Base-by-base conservation (phyloP, 768 basidiomycete species). In the Lactarius trivialis region DNA sequence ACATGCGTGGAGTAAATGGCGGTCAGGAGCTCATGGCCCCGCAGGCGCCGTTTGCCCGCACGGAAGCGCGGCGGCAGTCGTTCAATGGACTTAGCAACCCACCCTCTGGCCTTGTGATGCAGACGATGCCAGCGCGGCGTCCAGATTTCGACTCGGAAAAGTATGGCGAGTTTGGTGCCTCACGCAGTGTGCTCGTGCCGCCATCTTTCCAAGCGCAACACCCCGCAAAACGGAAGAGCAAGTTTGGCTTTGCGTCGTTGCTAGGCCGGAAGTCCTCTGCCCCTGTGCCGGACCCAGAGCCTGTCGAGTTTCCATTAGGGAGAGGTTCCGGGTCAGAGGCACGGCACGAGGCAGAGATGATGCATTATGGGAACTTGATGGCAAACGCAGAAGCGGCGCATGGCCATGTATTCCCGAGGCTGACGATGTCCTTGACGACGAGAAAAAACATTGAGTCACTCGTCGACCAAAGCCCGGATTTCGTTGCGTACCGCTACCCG, bases 401-500 rank as follows among this genome's bases (percentile, higher is more conserved):
- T n/a, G 70, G 75, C 73, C 34, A 71, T 11, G 60, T 63, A 28
- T 70, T 70, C 24, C 76, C 83, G 53, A 79, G 87, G 56, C 77
- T 85, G 78, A 88, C 87, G 45, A 76, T 66, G 65, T 57, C 60
- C 9, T 50, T 84, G 21, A 78, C 79, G 11, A 85, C 86, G 19
- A 81, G 85, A 60, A 91, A 85, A 76, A 84, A 84, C 52, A 77
- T 91, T 58, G 88, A 89, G 68, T 84, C 86, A 67, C 78, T 90
- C 24, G 89, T 93, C n/a, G 80, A 86, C n/a, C 91, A 89, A 73
- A 90, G 91, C 71, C 73, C 82, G 3, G 88, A 92, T 19, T 93
- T 93, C 70, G 85, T 93, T 63, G 89, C 91, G 4, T 92, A 93
- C 71, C 84, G 91, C 43, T 93, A 93, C 72, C 91, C 91, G 7